A percentile compares a stretch with the other conserved stretches of the same genome.
These are phyloP conservation scores for Phaeoacremonium minimum DNA, from an alignment of 2,329 filamentous ascomycete species.

Conservation along the genomic window DNA sequence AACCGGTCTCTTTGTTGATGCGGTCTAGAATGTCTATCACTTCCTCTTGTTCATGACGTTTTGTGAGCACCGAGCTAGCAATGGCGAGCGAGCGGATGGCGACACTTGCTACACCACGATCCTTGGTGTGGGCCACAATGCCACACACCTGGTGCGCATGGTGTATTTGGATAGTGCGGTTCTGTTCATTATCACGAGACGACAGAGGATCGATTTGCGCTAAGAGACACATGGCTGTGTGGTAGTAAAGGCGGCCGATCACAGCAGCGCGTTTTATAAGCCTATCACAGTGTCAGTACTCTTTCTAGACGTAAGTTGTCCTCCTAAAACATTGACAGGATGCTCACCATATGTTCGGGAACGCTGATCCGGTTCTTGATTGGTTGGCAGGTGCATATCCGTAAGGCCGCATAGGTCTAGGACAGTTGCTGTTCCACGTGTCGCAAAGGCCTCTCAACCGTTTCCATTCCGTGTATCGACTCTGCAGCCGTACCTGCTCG, in stretches of 20 bases:
- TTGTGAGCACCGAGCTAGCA: slow-evolving; percentile 67
- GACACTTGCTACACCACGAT: slow-evolving; percentile 73
- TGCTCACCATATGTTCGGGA: slow-evolving; percentile 79
- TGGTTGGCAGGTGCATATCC: slow-evolving; percentile 69
- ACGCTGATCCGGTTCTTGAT: slow-evolving; percentile 65
- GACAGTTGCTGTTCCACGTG: slow-evolving; percentile 73
- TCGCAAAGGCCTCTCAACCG: slow-evolving; percentile 77
- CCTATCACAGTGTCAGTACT: slow-evolving; percentile 37
- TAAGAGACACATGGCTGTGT: slow-evolving; percentile 78
- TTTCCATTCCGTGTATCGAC: slow-evolving; percentile 72
- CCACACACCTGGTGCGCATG: slow-evolving; percentile 86
- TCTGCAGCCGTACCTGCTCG: slow-evolving; percentile 59
- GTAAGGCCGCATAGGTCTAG: slow-evolving; percentile 82
- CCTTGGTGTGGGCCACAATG: slow-evolving; percentile 80
- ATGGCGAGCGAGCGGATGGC: slow-evolving; percentile 76
- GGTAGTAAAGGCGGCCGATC: slow-evolving; percentile 81
- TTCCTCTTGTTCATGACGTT: slow-evolving; percentile 72
- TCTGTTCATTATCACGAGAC: slow-evolving; percentile 56
- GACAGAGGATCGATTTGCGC: slow-evolving; percentile 73
- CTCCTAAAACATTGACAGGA: neutral
- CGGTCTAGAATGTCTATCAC: slow-evolving; percentile 71
- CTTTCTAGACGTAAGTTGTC: no score
- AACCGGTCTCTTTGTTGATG: slow-evolving; percentile 73
- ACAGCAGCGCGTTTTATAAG: slow-evolving; percentile 78
- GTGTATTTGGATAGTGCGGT: slow-evolving; percentile 64